Percentiles rank a stretch among this genome's conserved stretches.
Conservation (phyloP, 1,284 basidiomycete genomes). For the Irpex rosettiformis region DNA sequence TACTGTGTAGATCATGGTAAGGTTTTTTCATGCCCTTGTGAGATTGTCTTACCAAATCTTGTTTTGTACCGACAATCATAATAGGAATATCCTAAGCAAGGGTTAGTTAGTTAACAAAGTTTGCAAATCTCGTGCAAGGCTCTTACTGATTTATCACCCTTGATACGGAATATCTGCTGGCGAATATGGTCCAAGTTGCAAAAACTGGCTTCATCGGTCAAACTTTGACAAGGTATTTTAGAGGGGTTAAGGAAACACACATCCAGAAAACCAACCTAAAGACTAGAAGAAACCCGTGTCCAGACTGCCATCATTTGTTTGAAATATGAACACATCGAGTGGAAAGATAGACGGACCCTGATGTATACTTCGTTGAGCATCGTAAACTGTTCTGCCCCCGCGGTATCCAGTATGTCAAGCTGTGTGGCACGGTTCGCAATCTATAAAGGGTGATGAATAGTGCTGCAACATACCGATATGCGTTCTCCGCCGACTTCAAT, state of each 20-base stretch:
- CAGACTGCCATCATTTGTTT: conserved; percentile 40
- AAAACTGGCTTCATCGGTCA: conserved; percentile 76
- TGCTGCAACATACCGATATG: conserved; percentile 21
- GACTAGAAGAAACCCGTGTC: conserved; percentile 77
- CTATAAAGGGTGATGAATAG: not conserved
- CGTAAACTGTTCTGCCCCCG: conserved; percentile 87
- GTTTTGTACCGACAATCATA: conserved; percentile 86
- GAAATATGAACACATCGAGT: not conserved
- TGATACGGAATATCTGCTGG: conserved; percentile 78
- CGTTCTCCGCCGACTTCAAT: conserved; percentile 60
- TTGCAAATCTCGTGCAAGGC: not conserved
- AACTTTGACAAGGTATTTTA: conserved; percentile 34
- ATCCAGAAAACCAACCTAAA: conserved; percentile 52
- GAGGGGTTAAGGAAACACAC: not conserved
- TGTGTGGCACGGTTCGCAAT: conserved; percentile 25
- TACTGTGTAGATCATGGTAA: conserved; percentile 25
- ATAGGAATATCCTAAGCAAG: conserved; percentile 64
- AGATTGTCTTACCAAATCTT: conserved; percentile 54
- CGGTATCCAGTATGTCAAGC: conserved; percentile 88
- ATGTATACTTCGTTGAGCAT: conserved; percentile 78
- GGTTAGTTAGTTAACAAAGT: conserved; percentile 1
- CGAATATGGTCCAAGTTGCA: conserved; percentile 76
- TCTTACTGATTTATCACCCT: conserved; percentile 61
- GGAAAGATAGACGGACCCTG: conserved; percentile 50
- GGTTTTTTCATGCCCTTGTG: not conserved